Conservation (phyloP, 176 grass and related monocot species). For the Aegilops tauschii region DNA sequence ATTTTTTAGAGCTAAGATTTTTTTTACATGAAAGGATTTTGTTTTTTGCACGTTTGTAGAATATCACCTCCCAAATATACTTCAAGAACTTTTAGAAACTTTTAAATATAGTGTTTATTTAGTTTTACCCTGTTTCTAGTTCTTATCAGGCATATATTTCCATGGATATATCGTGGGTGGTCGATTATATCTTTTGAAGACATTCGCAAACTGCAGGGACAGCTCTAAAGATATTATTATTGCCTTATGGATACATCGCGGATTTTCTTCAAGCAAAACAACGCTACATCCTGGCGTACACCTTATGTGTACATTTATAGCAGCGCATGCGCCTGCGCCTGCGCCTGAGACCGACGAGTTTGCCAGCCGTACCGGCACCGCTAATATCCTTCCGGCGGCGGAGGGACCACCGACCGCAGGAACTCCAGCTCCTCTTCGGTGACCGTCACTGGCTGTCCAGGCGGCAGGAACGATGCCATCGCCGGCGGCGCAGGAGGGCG, state of each 20-base stretch:
- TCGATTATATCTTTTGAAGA: neutral
- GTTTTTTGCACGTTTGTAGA: too few relatives aligned
- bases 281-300: neutral
- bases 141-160: neutral
- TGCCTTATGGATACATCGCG: neutral
- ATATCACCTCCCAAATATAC: too few relatives aligned
- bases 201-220: neutral
- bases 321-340: neutral
- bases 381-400: neutral
- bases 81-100: neutral
- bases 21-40: too few relatives aligned
- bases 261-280: neutral
- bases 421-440: constrained; percentile 13
- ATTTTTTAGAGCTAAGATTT: too few relatives aligned
- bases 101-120: neutral
- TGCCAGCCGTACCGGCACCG: neutral
- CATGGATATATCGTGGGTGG: neutral
- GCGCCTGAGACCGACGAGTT: neutral
- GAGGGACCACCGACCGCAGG: neutral
- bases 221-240: neutral
- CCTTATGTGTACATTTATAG: neutral
- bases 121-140: neutral
- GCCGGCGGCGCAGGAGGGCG: neutral
- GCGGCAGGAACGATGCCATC: neutral
- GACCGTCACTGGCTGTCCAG: neutral